These are phyloP conservation scores for Amylostereum areolatum DNA, from an alignment of 1,284 basidiomycete species.

Conservation along the genomic window DNA sequence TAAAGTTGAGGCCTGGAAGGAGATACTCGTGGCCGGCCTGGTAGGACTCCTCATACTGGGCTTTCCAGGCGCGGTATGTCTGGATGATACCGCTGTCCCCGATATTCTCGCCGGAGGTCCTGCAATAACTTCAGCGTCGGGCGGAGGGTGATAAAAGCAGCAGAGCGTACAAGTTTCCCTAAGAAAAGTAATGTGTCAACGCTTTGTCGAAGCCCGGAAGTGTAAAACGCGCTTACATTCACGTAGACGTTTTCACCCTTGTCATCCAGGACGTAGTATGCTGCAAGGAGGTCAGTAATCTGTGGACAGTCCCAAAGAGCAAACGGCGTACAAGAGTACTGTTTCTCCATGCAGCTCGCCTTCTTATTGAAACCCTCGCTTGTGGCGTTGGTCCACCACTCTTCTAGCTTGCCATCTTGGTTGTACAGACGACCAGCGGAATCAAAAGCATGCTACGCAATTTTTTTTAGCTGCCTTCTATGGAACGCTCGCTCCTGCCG, in stretches of 20 bases:
- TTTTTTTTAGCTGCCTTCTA: too few species aligned
- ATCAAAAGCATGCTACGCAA: constrained; percentile 82
- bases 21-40: constrained; percentile 61
- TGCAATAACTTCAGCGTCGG: constrained; percentile 12
- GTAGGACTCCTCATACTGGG: constrained; percentile 50
- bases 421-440: constrained; percentile 83
- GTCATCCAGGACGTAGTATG: constrained; percentile 79
- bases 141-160: constrained; percentile 3
- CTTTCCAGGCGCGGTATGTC: constrained; percentile 84
- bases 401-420: constrained; percentile 75
- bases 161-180: constrained; percentile 66
- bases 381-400: constrained; percentile 86
- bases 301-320: constrained; percentile 2
- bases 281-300: constrained; percentile 26
- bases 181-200: constrained; percentile 9
- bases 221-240: constrained; percentile 55
- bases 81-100: constrained; percentile 84
- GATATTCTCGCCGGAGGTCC: constrained; percentile 87
- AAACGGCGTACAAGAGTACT: constrained; percentile 64
- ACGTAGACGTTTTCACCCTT: constrained; percentile 81
- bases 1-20: constrained; percentile 81
- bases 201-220: not conserved
- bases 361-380: constrained; percentile 79
- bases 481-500: too few species aligned
- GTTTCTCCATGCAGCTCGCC: constrained; percentile 84